Conservation (phyloP, 2,329 filamentous ascomycete species). For the Albophoma yamanashiensis region DNA sequence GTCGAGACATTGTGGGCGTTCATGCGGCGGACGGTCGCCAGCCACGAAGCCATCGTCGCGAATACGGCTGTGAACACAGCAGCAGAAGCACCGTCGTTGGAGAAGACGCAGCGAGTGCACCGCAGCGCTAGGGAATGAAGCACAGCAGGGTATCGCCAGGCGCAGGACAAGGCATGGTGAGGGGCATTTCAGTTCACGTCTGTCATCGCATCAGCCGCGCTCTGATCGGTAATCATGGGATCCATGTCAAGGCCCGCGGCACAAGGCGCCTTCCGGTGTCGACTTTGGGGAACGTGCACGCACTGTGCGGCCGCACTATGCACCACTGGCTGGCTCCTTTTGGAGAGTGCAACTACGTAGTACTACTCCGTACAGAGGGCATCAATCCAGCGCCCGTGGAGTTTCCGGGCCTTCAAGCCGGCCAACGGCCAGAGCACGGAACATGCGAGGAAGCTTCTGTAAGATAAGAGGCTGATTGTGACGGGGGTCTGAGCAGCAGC, state of each 20-base stretch:
- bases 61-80: neutral
- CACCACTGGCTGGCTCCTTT: neutral
- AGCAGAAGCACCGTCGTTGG: neutral
- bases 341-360: too few relatives aligned
- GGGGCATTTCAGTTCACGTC: neutral
- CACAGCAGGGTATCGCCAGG: neutral
- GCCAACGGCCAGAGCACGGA: neutral
- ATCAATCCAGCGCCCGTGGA: neutral
- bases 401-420: neutral
- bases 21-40: constrained; percentile 16
- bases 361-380: too few relatives aligned
- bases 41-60: constrained; percentile 14
- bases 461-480: neutral
- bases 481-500: neutral
- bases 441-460: neutral
- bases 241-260: neutral
- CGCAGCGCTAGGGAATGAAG: neutral
- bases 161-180: neutral
- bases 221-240: neutral
- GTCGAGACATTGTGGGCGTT: constrained; percentile 38
- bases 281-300: neutral
- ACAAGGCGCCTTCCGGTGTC: neutral
- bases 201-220: neutral
- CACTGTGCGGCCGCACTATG: neutral
- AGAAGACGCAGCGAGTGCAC: neutral